Base-by-base conservation (phyloP, 257 asterid species). In the Perilla frutescens region DNA sequence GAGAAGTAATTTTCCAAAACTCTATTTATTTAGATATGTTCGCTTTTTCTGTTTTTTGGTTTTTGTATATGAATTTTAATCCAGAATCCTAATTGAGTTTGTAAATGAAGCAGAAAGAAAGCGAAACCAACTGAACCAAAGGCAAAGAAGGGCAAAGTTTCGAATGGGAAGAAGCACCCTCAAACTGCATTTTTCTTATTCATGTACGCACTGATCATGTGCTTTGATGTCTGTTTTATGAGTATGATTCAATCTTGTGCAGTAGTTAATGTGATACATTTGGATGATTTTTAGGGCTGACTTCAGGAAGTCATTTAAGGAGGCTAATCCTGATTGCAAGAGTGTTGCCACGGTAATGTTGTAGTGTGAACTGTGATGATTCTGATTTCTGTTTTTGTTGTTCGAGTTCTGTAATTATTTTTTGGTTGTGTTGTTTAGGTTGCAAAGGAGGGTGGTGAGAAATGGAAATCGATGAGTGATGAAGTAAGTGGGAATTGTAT, bases 381-480 rank as follows among this genome's bases (percentile, higher is more conserved):
- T 39, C 14, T 63, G 36, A 26, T 5, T 73, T 2, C 40, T n/a
- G 34, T 13, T 20, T 62, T 13, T 55, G 4, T 6, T 11, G 8
- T 34, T n/a, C 54, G 45, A 7, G 55, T 36, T 66, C 2, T 1
- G 11, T 31, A 14, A 40, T 31, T 61, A 63, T 60, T 13, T 34
- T 7, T 53, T 20, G 60, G 8, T 55, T 39, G 4, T 34, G n/a
- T 50, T 20, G 8, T 67, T 31, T 73, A 92, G 96, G 96, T 85
- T 77, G 96, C 96, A 0, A 94, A 91, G 60, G 96, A 87, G 79
- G 96, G 96, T 68, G 98, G 96, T 72, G 88, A 73, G 85, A 85
- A 85, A 73, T 92, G 96, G 96, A 90, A 87, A 50, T 83, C 92
- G 12, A 11, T 91, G 89, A 79, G 87, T 44, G 92, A 87, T 63